A percentile compares a stretch with the other conserved stretches of the same genome.
phyloP scores from a whole-genome alignment of 2,329 filamentous ascomycete genomes.

The Stachybotrys echinatus region DNA sequence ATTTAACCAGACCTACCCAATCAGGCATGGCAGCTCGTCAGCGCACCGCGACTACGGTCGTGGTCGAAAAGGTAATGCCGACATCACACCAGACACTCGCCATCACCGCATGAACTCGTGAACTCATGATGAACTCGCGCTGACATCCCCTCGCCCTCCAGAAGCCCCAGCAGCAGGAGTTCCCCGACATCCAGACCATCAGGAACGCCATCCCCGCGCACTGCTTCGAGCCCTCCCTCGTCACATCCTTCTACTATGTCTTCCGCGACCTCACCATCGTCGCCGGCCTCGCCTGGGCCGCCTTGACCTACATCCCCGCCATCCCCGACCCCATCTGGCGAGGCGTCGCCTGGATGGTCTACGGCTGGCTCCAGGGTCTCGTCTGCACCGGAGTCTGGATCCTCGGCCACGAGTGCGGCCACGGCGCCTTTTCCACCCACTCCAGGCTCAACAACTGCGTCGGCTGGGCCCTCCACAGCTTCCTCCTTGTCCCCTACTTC shows the following conservation, averaged over 20 bases:
- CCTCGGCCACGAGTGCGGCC: slow-evolving; percentile 66
- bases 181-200: slow-evolving; percentile 23
- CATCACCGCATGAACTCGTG: neutral
- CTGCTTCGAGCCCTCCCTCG: slow-evolving; percentile 53
- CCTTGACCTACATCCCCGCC: slow-evolving; percentile 47
- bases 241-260: slow-evolving; percentile 49
- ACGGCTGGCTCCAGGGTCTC: slow-evolving; percentile 60
- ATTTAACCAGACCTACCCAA: neutral
- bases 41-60: slow-evolving; percentile 12
- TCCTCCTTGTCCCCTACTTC: slow-evolving; percentile 65
- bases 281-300: slow-evolving; percentile 40
- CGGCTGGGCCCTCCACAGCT: slow-evolving; percentile 62
- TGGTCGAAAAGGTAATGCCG: slow-evolving; percentile 9
- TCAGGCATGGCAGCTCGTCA: slow-evolving; percentile 17
- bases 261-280: slow-evolving; percentile 49
- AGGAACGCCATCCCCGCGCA: slow-evolving; percentile 50
- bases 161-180: slow-evolving; percentile 13
- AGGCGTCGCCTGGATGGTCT: slow-evolving; percentile 46
- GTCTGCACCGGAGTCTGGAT: slow-evolving; percentile 67
- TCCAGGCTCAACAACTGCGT: slow-evolving; percentile 52
- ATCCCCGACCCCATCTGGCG: slow-evolving; percentile 40
- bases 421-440: slow-evolving; percentile 60
- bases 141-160: neutral
- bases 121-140: neutral
- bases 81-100: slow-evolving; percentile 10